phyloP scores from a whole-genome alignment of 108 stramenopile species.

The Craspedostauros australis region DNA sequence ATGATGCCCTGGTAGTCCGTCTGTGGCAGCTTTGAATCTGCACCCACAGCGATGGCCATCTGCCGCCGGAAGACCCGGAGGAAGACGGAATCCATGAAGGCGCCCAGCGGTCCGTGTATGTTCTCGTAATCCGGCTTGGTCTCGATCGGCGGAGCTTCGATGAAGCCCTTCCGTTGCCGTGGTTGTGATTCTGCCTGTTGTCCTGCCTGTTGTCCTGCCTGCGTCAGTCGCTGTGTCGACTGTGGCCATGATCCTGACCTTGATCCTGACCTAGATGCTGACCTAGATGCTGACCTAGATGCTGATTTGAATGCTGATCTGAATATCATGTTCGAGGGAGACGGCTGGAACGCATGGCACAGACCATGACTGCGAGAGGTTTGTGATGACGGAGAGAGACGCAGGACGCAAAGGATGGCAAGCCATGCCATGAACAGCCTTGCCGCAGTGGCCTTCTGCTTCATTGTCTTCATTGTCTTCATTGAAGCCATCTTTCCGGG shows the following conservation, averaged over 20 bases:
- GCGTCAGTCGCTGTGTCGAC: background rate
- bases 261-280: no score
- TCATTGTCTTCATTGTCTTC: background rate
- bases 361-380: no score
- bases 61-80: constrained; percentile 49
- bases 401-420: background rate
- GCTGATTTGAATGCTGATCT: background rate
- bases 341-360: no score
- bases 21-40: constrained; percentile 16
- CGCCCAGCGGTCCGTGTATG: constrained; percentile 71
- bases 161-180: background rate
- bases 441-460: background rate
- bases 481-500: background rate
- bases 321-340: no score
- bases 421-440: background rate
- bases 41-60: constrained; percentile 39
- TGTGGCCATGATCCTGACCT: background rate
- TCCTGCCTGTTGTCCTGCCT: background rate
- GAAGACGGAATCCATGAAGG: constrained; percentile 46
- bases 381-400: no score
- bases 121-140: constrained; percentile 75
- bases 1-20: constrained; percentile 63
- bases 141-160: constrained; percentile 48
- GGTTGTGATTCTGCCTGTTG: background rate
- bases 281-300: no score